Evolutionary conservation across 225 moss, liverwort and hornwort genomes (phyloP), one percentile per base, ranked within the genome.

Genomic region (Sphagnum tenellum): DNA sequence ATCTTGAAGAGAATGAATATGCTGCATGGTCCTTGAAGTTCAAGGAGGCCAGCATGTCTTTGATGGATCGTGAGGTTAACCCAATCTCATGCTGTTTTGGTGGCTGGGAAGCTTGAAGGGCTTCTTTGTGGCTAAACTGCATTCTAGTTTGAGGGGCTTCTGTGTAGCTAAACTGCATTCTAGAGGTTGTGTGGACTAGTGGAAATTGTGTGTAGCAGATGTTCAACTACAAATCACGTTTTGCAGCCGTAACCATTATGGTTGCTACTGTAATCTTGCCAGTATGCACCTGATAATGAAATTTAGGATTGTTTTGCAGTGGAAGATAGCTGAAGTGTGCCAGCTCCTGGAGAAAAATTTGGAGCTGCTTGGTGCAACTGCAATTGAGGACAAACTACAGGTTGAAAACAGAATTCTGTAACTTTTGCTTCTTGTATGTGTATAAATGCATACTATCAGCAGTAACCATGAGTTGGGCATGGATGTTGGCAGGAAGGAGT

Each of bases 331-430:
- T 59, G 89, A 91, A 75, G 82, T 82, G 48, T 93, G 86, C 73
- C 72, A 87, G 75, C 84, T 87, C 65, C 67, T 98, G 62, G 98
- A 98, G 81, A 88, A 72, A 53, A 73, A 98, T 60, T 73, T 93
- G 47, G 82, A 90, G 74, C 74, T 91, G 69, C 72, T 98, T 49
- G 98, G 98, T 73, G 90, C 82, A 76, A 94, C 98, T 74, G 98
- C 90, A 63, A 84, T 98, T 61, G 98, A 98, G 86, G 98, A 98
- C 74, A 93, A 91, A 78, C 87, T 98, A 46, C 94, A 95, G 94
- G 94, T 86, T 66, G 7, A 64, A 51, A 52, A 5, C 6, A 5
- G 52, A 52, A 52, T 9, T 9, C 52, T 5, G 7, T 52, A 52
- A 5, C 52, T 9, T 9, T 5, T 52, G 52, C 52, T 52, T 6